A percentile compares a stretch with the other conserved stretches of the same genome.
Evolutionary conservation across 495 filamentous ascomycete genomes (phyloP).

Genomic region (Penicillium lividum): DNA sequence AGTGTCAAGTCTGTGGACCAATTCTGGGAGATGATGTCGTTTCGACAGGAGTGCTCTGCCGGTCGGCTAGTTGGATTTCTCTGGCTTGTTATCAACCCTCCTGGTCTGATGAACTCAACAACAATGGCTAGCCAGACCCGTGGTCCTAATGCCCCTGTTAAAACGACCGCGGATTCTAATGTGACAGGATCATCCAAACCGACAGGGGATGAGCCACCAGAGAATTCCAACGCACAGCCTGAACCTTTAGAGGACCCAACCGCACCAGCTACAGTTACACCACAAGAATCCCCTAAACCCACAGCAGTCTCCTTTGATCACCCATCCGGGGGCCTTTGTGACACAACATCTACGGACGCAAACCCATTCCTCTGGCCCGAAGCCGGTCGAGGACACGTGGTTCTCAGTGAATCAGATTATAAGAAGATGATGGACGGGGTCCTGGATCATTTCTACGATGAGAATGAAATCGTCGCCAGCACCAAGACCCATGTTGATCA

Average conservation of each 20-base stretch:
- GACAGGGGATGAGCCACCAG: conserved; percentile 6
- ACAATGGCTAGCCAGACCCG: conserved; percentile 38
- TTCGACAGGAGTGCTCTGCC: conserved; percentile 90
- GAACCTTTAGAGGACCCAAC: not conserved
- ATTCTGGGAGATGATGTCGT: conserved; percentile 99
- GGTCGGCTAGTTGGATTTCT: conserved; percentile 90
- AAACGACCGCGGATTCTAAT: conserved; percentile 12
- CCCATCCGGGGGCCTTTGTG: conserved; percentile 49
- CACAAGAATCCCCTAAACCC: conserved; percentile 8
- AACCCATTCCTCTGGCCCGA: conserved; percentile 70
- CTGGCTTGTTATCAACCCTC: conserved; percentile 79
- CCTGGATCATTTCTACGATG: conserved; percentile 77
- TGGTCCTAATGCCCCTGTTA: not conserved
- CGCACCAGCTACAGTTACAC: not conserved
- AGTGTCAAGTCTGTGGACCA: conserved; percentile 79
- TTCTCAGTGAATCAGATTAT: conserved; percentile 73
- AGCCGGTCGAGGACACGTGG: conserved; percentile 64
- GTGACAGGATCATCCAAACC: conserved; percentile 5
- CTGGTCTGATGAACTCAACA: conserved; percentile 39
- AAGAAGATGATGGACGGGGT: conserved; percentile 74
- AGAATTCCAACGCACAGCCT: not conserved
- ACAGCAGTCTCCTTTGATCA: conserved; percentile 36
- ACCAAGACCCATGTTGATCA: conserved; percentile 73
- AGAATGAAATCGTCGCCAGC: conserved; percentile 65
- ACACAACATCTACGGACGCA: conserved; percentile 17